These are phyloP conservation scores for Parasitella parasitica DNA, from an alignment of 371 early-diverging fungal genomes.

Conservation along the genomic window DNA sequence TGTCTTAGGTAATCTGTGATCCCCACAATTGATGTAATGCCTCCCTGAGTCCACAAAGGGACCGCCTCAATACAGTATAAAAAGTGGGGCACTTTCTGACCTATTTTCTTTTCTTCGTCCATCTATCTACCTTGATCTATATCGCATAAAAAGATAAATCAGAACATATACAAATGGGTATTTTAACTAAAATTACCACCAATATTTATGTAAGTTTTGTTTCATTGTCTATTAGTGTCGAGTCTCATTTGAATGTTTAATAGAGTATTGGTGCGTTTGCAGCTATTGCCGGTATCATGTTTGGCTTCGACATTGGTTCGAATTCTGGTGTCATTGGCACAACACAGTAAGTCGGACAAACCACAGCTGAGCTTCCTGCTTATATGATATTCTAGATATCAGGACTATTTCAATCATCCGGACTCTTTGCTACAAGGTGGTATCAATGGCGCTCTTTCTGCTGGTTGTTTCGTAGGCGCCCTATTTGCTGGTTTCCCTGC, in stretches of 20 bases:
- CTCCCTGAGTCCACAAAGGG: not conserved
- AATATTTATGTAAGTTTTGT: conserved; percentile 36
- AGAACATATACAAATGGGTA: conserved; percentile 4
- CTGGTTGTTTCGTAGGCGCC: conserved; percentile 44
- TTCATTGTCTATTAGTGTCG: not conserved
- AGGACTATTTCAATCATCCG: conserved; percentile 58
- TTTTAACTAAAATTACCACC: conserved; percentile 20
- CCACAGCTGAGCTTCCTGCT: not conserved
- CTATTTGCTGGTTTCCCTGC: conserved; percentile 44
- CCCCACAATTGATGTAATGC: not conserved
- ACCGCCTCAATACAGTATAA: not conserved
- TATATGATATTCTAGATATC: conserved; percentile 30
- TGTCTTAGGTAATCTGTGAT: not conserved
- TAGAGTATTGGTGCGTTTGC: conserved; percentile 57
- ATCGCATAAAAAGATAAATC: too few relatives aligned
- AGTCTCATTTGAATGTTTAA: not conserved
- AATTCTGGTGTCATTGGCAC: conserved; percentile 61
- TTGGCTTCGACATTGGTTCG: conserved; percentile 63
- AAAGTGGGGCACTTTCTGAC: not conserved
- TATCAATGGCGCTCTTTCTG: conserved; percentile 54
- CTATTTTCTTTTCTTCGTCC: not conserved
- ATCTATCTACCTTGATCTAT: not conserved
- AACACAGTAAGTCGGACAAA: conserved; percentile 27
- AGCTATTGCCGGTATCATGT: conserved; percentile 61
- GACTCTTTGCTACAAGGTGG: conserved; percentile 53